These are phyloP conservation scores for Globisporangium middletonii DNA, from an alignment of 352 stramenopile species.

Conservation along the genomic window DNA sequence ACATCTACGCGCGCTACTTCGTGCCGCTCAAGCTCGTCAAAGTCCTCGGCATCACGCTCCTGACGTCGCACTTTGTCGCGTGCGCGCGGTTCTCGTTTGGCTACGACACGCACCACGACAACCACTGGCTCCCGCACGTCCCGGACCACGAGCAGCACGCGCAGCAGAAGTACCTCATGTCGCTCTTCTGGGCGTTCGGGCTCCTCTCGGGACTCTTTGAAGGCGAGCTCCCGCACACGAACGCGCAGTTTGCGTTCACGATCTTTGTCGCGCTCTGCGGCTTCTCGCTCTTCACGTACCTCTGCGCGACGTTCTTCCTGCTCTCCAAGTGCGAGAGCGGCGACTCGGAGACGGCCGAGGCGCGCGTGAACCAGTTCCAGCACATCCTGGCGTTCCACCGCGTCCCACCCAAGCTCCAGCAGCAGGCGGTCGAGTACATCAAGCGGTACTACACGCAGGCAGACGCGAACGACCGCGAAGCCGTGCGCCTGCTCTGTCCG, in stretches of 20 bases:
- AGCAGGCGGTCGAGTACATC: constrained; percentile 55
- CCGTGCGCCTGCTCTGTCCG: constrained; percentile 50
- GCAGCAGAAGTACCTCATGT: constrained; percentile 38
- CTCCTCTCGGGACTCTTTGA: constrained; percentile 53
- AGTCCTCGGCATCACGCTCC: constrained; percentile 38
- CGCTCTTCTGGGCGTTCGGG: constrained; percentile 64
- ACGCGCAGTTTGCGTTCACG: constrained; percentile 53
- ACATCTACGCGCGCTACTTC: constrained; percentile 62
- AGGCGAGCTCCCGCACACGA: constrained; percentile 45
- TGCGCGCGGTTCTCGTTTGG: constrained; percentile 49
- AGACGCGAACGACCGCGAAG: constrained; percentile 57
- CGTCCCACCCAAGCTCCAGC: constrained; percentile 39
- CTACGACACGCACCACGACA: constrained; percentile 26
- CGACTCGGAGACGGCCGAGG: constrained; percentile 46
- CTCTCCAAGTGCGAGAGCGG: constrained; percentile 64
- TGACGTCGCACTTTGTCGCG: constrained; percentile 48
- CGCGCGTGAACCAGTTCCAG: constrained; percentile 60
- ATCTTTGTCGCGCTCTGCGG: constrained; percentile 47
- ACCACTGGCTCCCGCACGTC: constrained; percentile 42
- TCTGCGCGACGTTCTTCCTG: constrained; percentile 72
- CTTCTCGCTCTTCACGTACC: constrained; percentile 62
- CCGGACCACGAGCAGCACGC: constrained; percentile 10
- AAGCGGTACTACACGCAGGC: constrained; percentile 61
- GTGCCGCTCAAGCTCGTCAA: constrained; percentile 51
- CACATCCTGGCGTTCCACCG: constrained; percentile 63